phyloP scores from a whole-genome alignment of 2,329 filamentous ascomycete genomes.

The Alternaria angustiovoidea region DNA sequence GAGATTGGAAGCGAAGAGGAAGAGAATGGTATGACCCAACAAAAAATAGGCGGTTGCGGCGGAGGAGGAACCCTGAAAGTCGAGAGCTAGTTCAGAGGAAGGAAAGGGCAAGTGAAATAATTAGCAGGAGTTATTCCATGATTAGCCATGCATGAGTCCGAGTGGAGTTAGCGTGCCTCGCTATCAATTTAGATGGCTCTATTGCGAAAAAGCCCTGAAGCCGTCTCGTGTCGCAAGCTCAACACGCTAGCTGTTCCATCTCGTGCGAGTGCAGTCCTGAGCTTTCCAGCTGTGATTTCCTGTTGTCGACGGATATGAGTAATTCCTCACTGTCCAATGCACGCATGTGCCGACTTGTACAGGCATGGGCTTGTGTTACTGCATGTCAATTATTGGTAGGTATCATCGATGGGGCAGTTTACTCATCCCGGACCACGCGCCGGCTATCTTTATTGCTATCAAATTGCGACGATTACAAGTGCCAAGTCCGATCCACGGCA shows the following conservation, averaged over 20 bases:
- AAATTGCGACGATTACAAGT: conserved; percentile 9
- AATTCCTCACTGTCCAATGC: not conserved
- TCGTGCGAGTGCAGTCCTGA: not conserved
- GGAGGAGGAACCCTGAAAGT: not conserved
- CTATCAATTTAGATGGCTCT: conserved; percentile 34
- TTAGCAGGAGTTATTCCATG: conserved; percentile 42
- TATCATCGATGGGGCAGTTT: not conserved
- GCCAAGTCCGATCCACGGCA: not conserved
- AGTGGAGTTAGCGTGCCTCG: conserved; percentile 33
- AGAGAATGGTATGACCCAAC: not conserved
- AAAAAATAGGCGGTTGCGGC: not conserved
- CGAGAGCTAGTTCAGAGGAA: conserved; percentile 22
- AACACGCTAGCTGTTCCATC: conserved; percentile 22
- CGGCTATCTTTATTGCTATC: conserved; percentile 8
- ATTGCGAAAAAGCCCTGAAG: conserved; percentile 35
- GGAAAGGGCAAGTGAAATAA: conserved; percentile 26
- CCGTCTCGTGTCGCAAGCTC: conserved; percentile 26
- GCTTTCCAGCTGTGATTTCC: not conserved
- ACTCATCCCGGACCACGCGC: conserved; percentile 1
- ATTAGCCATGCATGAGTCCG: conserved; percentile 34
- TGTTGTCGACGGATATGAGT: not conserved
- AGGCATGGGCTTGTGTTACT: not conserved
- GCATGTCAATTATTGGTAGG: not conserved
- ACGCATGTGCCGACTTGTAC: not conserved
- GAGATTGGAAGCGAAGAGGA: conserved; percentile 7